Evolutionary conservation across 345 rosid species (phyloP).

Genomic region (Heritiera fomes): DNA sequence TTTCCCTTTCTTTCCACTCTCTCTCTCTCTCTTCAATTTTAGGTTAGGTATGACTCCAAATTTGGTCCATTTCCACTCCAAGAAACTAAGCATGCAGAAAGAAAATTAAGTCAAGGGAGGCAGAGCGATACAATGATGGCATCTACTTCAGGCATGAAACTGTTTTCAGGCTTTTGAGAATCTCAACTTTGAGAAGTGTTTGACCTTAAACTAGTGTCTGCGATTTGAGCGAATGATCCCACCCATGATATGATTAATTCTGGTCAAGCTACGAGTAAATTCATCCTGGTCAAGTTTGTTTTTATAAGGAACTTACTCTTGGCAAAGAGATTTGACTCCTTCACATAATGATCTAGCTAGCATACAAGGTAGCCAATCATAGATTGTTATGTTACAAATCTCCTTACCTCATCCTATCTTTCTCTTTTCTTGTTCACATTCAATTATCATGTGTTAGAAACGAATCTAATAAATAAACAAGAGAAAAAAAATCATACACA

Average conservation of each 20-base stretch:
- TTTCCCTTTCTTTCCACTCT: neutral
- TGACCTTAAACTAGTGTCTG: slow-evolving; percentile 11
- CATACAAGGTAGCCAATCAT: no score
- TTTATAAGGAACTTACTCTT: neutral
- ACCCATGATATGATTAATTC: neutral
- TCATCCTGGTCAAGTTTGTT: neutral
- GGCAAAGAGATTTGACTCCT: neutral
- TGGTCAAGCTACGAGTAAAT: neutral
- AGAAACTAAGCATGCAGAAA: slow-evolving; percentile 25
- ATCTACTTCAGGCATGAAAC: neutral
- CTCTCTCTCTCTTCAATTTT: neutral
- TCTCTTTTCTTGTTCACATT: neutral
- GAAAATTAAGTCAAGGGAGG: slow-evolving; percentile 14
- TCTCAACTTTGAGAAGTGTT: slow-evolving; percentile 4
- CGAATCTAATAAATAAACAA: no score
- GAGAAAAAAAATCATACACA: no score
- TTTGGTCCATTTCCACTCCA: slow-evolving; percentile 5
- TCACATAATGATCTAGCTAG: no score
- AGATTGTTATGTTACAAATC: no score
- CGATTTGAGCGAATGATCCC: neutral
- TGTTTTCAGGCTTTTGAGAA: neutral
- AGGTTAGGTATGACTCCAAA: slow-evolving; percentile 25
- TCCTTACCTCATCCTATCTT: neutral
- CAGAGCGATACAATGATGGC: neutral
- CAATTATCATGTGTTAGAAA: neutral